Conservation (phyloP, 2,329 filamentous ascomycete genomes). For the Beauveria caledonica region DNA sequence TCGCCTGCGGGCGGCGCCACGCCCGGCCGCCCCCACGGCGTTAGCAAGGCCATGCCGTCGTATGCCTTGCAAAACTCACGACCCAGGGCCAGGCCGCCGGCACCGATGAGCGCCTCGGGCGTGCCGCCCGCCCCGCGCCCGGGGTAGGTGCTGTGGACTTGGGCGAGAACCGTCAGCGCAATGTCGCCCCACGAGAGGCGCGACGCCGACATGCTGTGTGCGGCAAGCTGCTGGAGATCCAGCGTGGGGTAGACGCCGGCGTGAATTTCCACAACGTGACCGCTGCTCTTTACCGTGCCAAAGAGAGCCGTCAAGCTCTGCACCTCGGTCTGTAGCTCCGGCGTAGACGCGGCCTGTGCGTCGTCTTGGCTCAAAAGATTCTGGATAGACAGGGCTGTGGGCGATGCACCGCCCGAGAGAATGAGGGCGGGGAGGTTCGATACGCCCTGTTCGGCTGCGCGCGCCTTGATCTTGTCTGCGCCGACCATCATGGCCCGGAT, state of each 20-base stretch:
- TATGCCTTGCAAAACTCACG: conserved; percentile 69
- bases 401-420: conserved; percentile 69
- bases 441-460: conserved; percentile 14
- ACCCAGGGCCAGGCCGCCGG: conserved; percentile 61
- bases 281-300: conserved; percentile 23
- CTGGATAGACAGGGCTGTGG: conserved; percentile 44
- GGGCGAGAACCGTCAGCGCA: conserved; percentile 60
- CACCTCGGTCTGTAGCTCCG: conserved; percentile 16
- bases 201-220: conserved; percentile 44
- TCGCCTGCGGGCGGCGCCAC: conserved; percentile 20
- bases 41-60: conserved; percentile 61
- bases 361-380: conserved; percentile 16
- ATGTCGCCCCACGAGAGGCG: conserved; percentile 47
- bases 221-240: conserved; percentile 72
- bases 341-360: conserved; percentile 3
- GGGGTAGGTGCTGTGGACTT: conserved; percentile 62
- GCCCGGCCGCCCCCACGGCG: conserved; percentile 41
- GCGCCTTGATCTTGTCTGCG: conserved; percentile 16
- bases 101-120: conserved; percentile 60
- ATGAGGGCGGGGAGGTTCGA: conserved; percentile 16
- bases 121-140: conserved; percentile 38
- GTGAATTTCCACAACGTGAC: conserved; percentile 57
- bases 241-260: conserved; percentile 69
- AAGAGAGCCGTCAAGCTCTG: conserved; percentile 16
- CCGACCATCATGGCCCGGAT: conserved; percentile 21